These are phyloP conservation scores for Mycena vitilis DNA, from an alignment of 768 basidiomycete genomes.

Conservation along the genomic window DNA sequence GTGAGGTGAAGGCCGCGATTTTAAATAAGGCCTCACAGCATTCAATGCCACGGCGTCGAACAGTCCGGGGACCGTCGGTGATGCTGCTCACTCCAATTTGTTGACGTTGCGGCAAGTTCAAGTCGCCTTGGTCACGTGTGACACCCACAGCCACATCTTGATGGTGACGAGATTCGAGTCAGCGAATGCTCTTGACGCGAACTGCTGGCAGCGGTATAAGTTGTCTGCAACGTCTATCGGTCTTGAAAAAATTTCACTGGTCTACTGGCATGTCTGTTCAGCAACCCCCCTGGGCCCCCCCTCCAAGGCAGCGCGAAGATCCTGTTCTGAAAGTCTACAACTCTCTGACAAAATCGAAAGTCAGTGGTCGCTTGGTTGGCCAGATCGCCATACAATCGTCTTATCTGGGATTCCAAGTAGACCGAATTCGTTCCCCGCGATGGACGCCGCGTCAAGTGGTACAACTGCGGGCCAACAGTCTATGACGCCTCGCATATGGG, in stretches of 20 bases:
- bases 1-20: neutral
- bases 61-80: too few species aligned
- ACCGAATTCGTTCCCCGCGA: constrained; percentile 79
- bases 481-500: constrained; percentile 99
- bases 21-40: constrained; percentile 8
- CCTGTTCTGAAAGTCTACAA: constrained; percentile 90
- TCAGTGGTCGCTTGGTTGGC: constrained; percentile 48
- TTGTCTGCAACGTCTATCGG: constrained; percentile 23
- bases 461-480: constrained; percentile 98
- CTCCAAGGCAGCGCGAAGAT: constrained; percentile 56
- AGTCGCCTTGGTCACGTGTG: neutral
- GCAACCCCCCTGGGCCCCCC: constrained; percentile 71
- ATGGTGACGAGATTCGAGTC: neutral
- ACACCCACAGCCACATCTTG: constrained; percentile 9
- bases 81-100: too few species aligned
- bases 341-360: constrained; percentile 92
- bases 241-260: constrained; percentile 12
- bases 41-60: neutral
- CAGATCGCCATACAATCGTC: constrained; percentile 32
- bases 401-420: constrained; percentile 50
- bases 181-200: constrained; percentile 35
- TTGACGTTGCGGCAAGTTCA: too few species aligned
- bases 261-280: constrained; percentile 63
- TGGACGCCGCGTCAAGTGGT: constrained; percentile 92
- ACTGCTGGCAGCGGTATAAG: constrained; percentile 20